Percentiles rank a stretch among this genome's conserved stretches.
These are phyloP conservation scores for Holtermanniella nyarrowii DNA, from an alignment of 768 basidiomycete genomes.

Conservation along the genomic window DNA sequence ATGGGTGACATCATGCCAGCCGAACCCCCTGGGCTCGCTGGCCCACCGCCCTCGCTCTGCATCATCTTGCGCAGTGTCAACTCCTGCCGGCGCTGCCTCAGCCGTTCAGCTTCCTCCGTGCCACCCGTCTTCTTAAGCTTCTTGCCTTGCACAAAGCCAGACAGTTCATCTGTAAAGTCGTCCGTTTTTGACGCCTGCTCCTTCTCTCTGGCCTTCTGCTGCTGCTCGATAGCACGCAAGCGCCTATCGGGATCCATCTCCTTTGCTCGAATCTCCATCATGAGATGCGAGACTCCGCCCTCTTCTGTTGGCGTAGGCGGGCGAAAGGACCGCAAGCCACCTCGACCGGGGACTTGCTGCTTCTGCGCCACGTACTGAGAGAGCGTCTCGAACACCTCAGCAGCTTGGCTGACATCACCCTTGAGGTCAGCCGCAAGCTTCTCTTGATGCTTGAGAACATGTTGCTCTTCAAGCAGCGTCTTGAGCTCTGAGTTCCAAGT, in stretches of 20 bases:
- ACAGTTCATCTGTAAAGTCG: constrained; percentile 74
- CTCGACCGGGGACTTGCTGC: constrained; percentile 42
- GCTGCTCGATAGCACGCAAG: constrained; percentile 85
- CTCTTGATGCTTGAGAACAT: constrained; percentile 84
- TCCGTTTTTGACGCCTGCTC: constrained; percentile 51
- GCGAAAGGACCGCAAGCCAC: constrained; percentile 48
- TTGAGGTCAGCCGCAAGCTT: constrained; percentile 77
- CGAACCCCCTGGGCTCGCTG: background rate
- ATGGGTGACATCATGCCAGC: background rate
- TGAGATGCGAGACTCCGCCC: constrained; percentile 51
- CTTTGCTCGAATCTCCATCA: constrained; percentile 82
- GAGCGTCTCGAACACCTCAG: constrained; percentile 78
- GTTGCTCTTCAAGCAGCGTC: constrained; percentile 94
- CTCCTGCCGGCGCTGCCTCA: constrained; percentile 75
- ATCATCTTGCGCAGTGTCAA: constrained; percentile 85
- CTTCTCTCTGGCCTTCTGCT: constrained; percentile 65
- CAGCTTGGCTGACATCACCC: constrained; percentile 84
- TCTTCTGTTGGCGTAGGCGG: constrained; percentile 59
- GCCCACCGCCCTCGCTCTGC: constrained; percentile 1
- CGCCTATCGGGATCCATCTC: constrained; percentile 70
- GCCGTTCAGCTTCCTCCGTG: constrained; percentile 78
- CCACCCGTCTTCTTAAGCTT: constrained; percentile 93
- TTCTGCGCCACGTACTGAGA: constrained; percentile 63
- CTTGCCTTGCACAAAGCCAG: constrained; percentile 74
- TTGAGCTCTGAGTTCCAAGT: constrained; percentile 95